Base-by-base conservation (phyloP, 495 filamentous ascomycete species). In the Diplogelasinospora grovesii region DNA sequence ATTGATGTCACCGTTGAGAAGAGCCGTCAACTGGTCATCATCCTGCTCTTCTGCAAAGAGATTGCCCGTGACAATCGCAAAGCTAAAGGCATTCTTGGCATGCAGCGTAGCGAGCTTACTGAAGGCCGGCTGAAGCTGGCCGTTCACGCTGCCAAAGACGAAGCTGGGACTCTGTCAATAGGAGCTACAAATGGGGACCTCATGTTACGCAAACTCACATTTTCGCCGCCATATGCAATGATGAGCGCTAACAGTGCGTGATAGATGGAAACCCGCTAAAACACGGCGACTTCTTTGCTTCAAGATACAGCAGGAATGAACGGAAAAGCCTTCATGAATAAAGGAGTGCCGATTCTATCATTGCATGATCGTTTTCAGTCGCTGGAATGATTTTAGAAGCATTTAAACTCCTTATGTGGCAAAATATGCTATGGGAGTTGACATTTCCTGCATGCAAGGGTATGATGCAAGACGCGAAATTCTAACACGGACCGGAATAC, bases 31-130 rank as follows among this genome's bases (percentile, higher is more conserved):
- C 35, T 78, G 68, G 3, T 74, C 69, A 22, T 81, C 70, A 38
- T 71, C 62, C 22, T 63, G 54, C 28, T 75, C 70, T 37, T 76
- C 70, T 3, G 67, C 52, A 52, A 96, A 98, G 5, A 97, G 71
- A 49, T 96, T 82, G 37, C 92, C 92, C 14, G 79, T 72, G 28
- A 94, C 64, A 36, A 98, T 78, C 3, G 85, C 86, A 45, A 95
- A 81, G 10, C 85, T 69, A 59, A 97, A 95, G 46, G 67, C 72
- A 54, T 93, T 89, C 62, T 96, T 96, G 20, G 71, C 58, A 41
- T 97, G 87, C 6, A 95, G 63, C 15, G 80, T 75, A 1, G 79
- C 62, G 8, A 95, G 68, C 59, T 94, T 97, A 34, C 72, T 66
- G 63, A 97, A 92, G 0, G 83, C 77, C 10, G 77, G 59, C 28